Evolutionary conservation across 768 basidiomycete species (phyloP).

Genomic region (Mycena epipterygia): DNA sequence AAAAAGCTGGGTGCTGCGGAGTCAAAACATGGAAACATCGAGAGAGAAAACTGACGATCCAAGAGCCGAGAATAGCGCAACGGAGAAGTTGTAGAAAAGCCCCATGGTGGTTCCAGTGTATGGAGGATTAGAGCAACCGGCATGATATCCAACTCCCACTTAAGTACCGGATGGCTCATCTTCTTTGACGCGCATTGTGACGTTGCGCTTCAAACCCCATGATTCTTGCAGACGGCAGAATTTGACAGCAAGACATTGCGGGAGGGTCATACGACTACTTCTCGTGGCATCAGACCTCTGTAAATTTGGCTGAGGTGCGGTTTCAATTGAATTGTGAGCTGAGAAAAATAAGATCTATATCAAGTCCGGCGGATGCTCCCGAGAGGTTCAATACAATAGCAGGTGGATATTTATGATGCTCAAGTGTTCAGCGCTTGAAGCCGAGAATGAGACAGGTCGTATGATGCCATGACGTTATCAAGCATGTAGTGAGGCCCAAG

Average conservation of each 20-base stretch:
- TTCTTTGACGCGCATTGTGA: neutral
- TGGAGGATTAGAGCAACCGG: neutral
- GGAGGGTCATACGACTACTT: constrained; percentile 4
- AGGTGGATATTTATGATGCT: no score
- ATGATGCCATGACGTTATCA: no score
- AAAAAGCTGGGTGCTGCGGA: constrained; percentile 14
- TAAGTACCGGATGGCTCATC: neutral
- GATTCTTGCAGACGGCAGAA: neutral
- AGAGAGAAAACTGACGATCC: constrained; percentile 28
- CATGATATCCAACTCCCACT: neutral
- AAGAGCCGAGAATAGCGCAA: constrained; percentile 34
- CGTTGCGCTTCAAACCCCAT: neutral
- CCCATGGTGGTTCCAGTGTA: constrained; percentile 19
- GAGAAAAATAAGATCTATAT: neutral
- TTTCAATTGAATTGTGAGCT: neutral
- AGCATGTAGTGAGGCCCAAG: no score
- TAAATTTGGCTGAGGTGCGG: neutral
- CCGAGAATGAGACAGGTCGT: no score
- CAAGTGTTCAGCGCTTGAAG: no score
- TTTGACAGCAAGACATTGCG: neutral
- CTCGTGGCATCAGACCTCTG: neutral
- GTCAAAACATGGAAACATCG: neutral
- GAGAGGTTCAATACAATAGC: neutral
- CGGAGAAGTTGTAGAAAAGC: constrained; percentile 31
- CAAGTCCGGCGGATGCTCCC: neutral